These are phyloP conservation scores for Leccinum aurantiacum DNA, from an alignment of 768 basidiomycete species.

Conservation along the genomic window DNA sequence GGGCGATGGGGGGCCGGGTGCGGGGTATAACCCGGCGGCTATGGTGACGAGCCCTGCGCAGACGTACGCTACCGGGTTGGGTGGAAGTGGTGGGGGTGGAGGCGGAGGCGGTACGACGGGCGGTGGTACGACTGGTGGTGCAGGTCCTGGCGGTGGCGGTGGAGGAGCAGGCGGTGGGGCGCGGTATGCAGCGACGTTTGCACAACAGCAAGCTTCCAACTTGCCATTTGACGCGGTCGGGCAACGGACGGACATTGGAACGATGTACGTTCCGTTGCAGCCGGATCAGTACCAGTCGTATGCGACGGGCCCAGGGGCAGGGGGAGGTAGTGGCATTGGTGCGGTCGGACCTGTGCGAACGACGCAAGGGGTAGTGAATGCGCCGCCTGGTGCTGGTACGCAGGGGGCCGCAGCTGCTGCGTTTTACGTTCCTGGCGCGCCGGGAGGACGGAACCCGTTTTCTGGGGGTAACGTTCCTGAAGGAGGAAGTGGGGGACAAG, in stretches of 20 bases:
- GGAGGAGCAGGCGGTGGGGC: constrained; percentile 25
- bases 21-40: constrained; percentile 45
- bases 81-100: not conserved
- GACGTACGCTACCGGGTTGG: constrained; percentile 51
- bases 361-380: constrained; percentile 49
- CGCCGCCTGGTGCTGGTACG: not conserved
- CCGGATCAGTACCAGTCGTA: constrained; percentile 75
- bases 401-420: constrained; percentile 42
- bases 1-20: constrained; percentile 41
- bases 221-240: constrained; percentile 62
- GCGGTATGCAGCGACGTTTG: constrained; percentile 60
- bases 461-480: constrained; percentile 35
- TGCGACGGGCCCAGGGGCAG: constrained; percentile 20
- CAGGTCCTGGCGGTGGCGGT: constrained; percentile 5
- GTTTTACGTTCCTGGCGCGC: constrained; percentile 69
- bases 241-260: constrained; percentile 61
- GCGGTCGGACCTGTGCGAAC: constrained; percentile 23
- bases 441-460: constrained; percentile 43
- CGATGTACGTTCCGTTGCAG: constrained; percentile 79
- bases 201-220: constrained; percentile 34
- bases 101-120: not conserved
- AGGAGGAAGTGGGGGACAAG: constrained; percentile 33
- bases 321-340: constrained; percentile 31
- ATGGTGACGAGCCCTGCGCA: constrained; percentile 78
- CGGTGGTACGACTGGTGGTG: not conserved